Conservation (phyloP, 306 rosid species). For the Castanospermum australe region DNA sequence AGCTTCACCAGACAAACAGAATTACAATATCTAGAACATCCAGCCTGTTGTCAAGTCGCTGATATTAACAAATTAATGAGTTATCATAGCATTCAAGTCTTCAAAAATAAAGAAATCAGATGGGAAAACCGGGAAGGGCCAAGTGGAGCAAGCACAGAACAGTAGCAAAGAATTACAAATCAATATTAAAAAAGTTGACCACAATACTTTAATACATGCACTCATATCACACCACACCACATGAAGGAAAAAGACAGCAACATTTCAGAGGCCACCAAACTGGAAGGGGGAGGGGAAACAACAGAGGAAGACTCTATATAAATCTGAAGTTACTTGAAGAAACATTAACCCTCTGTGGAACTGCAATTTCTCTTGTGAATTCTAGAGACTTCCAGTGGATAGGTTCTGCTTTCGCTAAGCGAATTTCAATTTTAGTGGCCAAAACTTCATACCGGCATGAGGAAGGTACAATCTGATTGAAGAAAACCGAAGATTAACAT, state of each 20-base stretch:
- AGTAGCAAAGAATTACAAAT: not conserved
- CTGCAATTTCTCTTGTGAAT: slow-evolving; percentile 42
- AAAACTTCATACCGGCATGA: slow-evolving; percentile 56
- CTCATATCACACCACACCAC: too few relatives aligned
- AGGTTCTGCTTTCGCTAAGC: slow-evolving; percentile 69
- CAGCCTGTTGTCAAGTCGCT: not conserved
- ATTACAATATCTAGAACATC: not conserved
- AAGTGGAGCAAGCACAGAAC: not conserved
- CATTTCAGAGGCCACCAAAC: not conserved
- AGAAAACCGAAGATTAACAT: slow-evolving; percentile 27
- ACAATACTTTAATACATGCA: not conserved
- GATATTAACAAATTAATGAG: not conserved
- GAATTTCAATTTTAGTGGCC: slow-evolving; percentile 82
- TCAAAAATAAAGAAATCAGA: not conserved
- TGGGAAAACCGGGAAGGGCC: not conserved
- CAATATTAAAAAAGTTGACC: not conserved
- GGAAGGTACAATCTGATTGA: slow-evolving; percentile 63
- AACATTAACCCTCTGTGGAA: slow-evolving; percentile 36
- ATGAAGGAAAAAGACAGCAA: not conserved
- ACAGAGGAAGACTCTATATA: not conserved
- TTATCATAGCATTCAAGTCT: not conserved
- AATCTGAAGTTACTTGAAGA: slow-evolving; percentile 48
- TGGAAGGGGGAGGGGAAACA: not conserved
- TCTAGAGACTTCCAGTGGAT: slow-evolving; percentile 67
- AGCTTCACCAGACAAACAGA: not conserved